These are phyloP conservation scores for Hortaea werneckii DNA, from an alignment of 2,329 filamentous ascomycete species.

Conservation along the genomic window DNA sequence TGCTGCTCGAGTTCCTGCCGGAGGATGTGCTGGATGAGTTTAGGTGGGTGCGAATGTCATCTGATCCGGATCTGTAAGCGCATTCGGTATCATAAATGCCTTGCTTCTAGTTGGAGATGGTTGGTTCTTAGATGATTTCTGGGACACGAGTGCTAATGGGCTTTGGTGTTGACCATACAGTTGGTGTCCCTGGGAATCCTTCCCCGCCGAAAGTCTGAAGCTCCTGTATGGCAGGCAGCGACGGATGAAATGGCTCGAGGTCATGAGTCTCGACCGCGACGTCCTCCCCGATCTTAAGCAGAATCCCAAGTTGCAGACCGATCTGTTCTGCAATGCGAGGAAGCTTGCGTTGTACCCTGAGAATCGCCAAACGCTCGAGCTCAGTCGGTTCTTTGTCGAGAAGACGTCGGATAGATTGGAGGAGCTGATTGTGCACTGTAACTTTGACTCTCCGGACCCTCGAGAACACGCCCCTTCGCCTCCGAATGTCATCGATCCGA, in stretches of 20 bases:
- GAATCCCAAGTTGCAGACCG: slow-evolving; percentile 28
- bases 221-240: slow-evolving; percentile 40
- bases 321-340: slow-evolving; percentile 31
- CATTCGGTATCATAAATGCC: not conserved
- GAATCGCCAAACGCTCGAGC: slow-evolving; percentile 33
- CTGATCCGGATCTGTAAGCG: slow-evolving; percentile 2
- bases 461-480: slow-evolving; percentile 3
- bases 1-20: slow-evolving; percentile 40
- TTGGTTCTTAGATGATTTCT: too few species aligned
- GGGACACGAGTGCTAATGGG: too few species aligned
- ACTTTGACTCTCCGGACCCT: slow-evolving; percentile 31
- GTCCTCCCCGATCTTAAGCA: slow-evolving; percentile 34
- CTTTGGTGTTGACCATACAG: slow-evolving; percentile 7
- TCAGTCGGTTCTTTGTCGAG: slow-evolving; percentile 34
- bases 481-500: slow-evolving; percentile 12
- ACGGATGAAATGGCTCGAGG: slow-evolving; percentile 39
- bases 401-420: slow-evolving; percentile 32
- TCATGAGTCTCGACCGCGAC: slow-evolving; percentile 35
- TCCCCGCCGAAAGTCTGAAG: slow-evolving; percentile 38
- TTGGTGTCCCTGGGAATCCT: slow-evolving; percentile 41
- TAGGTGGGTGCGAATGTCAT: slow-evolving; percentile 17
- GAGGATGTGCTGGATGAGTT: slow-evolving; percentile 40
- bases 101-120: too few species aligned
- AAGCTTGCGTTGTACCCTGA: slow-evolving; percentile 41
- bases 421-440: slow-evolving; percentile 38